Percentiles rank a stretch among this genome's conserved stretches.
These are phyloP conservation scores for Nicotiana noctiflora DNA, from an alignment of 257 asterid genomes.

Conservation along the genomic window DNA sequence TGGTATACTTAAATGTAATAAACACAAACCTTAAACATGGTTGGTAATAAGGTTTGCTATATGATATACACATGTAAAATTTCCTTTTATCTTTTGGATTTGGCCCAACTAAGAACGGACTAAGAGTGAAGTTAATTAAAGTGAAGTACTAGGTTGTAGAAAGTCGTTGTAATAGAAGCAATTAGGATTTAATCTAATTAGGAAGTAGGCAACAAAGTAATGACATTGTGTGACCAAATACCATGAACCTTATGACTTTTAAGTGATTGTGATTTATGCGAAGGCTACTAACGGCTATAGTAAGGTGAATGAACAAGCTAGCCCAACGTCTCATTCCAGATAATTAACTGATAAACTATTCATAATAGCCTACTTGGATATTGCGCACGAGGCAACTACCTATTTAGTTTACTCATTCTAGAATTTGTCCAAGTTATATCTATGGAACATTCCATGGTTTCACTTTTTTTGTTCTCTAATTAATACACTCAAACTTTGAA, in stretches of 20 bases:
- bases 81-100: too few relatives aligned
- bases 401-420: background rate
- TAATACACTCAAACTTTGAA: background rate
- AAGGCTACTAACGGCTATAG: background rate
- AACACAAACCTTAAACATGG: too few relatives aligned
- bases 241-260: background rate
- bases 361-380: constrained; percentile 1
- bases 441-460: background rate
- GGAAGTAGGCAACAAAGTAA: too few relatives aligned
- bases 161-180: background rate
- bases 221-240: background rate
- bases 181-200: background rate
- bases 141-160: background rate
- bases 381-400: constrained; percentile 20
- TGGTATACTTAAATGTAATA: too few relatives aligned
- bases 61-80: too few relatives aligned
- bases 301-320: background rate
- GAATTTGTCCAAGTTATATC: background rate
- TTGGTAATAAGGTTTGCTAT: too few relatives aligned
- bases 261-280: background rate
- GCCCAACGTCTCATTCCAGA: constrained; percentile 7
- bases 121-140: too few relatives aligned
- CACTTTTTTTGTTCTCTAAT: background rate
- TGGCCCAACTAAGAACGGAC: too few relatives aligned
- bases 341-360: constrained; percentile 18